phyloP scores from a whole-genome alignment of 176 grass and related monocot genomes.

The Musa beccarii region DNA sequence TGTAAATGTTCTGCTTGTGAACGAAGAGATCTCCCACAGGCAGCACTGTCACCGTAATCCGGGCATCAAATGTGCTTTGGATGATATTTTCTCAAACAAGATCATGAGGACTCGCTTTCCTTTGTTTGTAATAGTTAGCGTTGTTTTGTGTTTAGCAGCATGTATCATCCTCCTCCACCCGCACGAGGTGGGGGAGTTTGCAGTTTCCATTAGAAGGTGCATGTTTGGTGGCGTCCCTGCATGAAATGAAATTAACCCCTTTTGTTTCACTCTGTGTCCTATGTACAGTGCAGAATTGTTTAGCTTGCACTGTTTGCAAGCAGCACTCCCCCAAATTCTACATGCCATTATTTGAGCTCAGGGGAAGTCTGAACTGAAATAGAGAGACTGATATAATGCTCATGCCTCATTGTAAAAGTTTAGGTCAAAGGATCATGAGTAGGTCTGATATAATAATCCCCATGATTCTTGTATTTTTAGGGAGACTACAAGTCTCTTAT shows the following conservation, averaged over 20 bases:
- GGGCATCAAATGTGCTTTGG: constrained; percentile 16
- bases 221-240: constrained; percentile 34
- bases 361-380: too few relatives aligned
- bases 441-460: too few relatives aligned
- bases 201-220: constrained; percentile 54
- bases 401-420: too few relatives aligned
- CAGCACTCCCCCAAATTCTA: background rate
- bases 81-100: constrained; percentile 29
- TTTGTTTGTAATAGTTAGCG: constrained; percentile 31
- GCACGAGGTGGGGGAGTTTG: constrained; percentile 35
- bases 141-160: constrained; percentile 64
- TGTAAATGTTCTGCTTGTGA: constrained; percentile 38
- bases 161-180: constrained; percentile 77
- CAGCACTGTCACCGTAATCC: constrained; percentile 31
- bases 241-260: constrained; percentile 8
- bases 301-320: background rate
- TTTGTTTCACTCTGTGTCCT: too few relatives aligned
- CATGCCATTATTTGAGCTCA: too few relatives aligned
- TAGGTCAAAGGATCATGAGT: too few relatives aligned
- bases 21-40: constrained; percentile 31
- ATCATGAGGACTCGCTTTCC: constrained; percentile 32
- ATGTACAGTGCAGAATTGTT: background rate
- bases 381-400: too few relatives aligned
- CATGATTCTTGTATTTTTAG: too few relatives aligned
- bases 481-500: too few relatives aligned